Conservation (phyloP, 257 asterid genomes). For the Plantago major region DNA sequence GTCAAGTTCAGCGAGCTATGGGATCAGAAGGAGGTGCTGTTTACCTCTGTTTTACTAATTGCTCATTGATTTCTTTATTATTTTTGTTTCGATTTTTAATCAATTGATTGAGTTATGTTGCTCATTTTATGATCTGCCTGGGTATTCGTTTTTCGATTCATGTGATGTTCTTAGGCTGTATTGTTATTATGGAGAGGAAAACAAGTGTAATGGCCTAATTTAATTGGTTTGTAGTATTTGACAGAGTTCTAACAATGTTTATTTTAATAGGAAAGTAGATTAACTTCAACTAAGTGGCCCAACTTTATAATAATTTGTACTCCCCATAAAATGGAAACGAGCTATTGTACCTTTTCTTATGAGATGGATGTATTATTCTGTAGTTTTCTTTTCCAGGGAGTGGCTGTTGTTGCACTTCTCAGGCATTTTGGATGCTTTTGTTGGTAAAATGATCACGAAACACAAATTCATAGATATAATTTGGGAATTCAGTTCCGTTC, state of each 20-base stretch:
- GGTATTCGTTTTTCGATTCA: no score
- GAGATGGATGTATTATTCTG: not conserved
- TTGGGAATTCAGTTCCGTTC: not conserved
- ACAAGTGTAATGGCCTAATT: no score
- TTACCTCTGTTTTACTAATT: no score
- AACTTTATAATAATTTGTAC: no score
- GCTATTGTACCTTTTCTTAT: not conserved
- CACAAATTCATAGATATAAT: not conserved
- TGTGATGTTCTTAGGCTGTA: no score
- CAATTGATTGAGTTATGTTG: no score
- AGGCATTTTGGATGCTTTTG: conserved; percentile 94
- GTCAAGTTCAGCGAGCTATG: conserved; percentile 69
- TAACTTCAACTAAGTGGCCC: no score
- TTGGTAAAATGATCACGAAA: conserved; percentile 37
- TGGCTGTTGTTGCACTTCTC: conserved; percentile 84
- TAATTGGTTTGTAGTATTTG: no score
- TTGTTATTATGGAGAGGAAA: no score
- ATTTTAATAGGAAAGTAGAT: no score
- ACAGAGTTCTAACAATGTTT: no score
- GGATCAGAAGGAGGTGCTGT: conserved; percentile 73
- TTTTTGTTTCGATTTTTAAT: not conserved
- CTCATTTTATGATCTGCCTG: no score
- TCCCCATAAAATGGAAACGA: not conserved
- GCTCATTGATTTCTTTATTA: not conserved
- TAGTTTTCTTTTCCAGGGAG: conserved; percentile 42